These are phyloP conservation scores for Plenodomus lindquistii DNA, from an alignment of 2,329 filamentous ascomycete species.

Conservation along the genomic window DNA sequence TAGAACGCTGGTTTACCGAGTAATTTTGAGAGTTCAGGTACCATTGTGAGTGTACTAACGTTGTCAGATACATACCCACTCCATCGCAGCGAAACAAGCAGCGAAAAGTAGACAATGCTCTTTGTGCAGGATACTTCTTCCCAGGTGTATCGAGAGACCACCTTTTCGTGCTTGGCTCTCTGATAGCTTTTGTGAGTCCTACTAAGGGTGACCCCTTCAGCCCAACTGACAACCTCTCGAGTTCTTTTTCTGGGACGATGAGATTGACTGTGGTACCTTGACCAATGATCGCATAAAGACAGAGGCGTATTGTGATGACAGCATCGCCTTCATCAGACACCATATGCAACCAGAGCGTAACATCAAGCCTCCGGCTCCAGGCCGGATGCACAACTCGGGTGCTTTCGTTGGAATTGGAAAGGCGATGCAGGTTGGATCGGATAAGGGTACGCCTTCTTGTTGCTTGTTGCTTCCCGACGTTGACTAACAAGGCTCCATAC, in stretches of 20 bases:
- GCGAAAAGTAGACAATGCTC: slow-evolving; percentile 7
- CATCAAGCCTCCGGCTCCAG: slow-evolving; percentile 6
- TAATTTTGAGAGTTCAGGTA: background rate
- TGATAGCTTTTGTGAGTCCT: slow-evolving; percentile 9
- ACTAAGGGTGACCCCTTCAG: background rate
- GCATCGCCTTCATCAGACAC: slow-evolving; percentile 8
- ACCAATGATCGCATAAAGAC: slow-evolving; percentile 11
- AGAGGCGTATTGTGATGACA: slow-evolving; percentile 13
- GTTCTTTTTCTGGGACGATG: slow-evolving; percentile 18
- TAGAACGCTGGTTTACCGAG: background rate
- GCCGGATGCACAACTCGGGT: slow-evolving; percentile 11
- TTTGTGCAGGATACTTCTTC: slow-evolving; percentile 10
- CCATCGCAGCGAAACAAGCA: background rate
- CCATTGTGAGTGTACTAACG: background rate
- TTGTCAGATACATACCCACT: background rate
- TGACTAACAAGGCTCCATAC: background rate
- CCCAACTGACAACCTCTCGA: background rate
- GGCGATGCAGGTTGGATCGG: slow-evolving; percentile 4
- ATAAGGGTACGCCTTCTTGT: slow-evolving; percentile 2
- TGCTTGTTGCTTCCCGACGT: background rate
- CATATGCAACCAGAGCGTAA: slow-evolving; percentile 10
- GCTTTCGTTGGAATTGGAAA: slow-evolving; percentile 11
- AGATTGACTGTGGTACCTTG: slow-evolving; percentile 12
- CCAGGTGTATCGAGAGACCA: slow-evolving; percentile 5
- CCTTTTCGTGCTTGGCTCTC: slow-evolving; percentile 4